A percentile compares a stretch with the other conserved stretches of the same genome.
Evolutionary conservation across 495 filamentous ascomycete species (phyloP).

Genomic region (Talaromyces trachyspermus): DNA sequence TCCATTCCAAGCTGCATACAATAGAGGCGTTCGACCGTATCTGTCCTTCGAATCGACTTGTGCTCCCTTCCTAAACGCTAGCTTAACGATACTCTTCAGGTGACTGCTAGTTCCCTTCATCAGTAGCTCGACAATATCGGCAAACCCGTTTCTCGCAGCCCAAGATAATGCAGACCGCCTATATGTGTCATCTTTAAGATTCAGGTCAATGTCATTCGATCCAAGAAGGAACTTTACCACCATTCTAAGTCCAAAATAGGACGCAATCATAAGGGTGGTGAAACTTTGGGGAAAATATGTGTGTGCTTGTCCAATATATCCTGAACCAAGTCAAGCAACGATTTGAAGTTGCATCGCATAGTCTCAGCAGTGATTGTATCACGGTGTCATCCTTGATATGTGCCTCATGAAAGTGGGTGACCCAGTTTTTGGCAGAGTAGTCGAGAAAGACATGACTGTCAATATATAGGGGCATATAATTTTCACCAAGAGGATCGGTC

Average conservation of each 20-base stretch:
- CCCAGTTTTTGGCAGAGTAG: slow-evolving; percentile 27
- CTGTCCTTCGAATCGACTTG: slow-evolving; percentile 10
- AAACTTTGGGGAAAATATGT: slow-evolving; percentile 12
- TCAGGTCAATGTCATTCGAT: slow-evolving; percentile 11
- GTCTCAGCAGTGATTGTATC: slow-evolving; percentile 10
- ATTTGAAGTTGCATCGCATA: slow-evolving; percentile 11
- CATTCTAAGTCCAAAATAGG: slow-evolving; percentile 12
- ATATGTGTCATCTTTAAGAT: slow-evolving; percentile 12
- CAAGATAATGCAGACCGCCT: slow-evolving; percentile 16
- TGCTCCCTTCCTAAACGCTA: not conserved
- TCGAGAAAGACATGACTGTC: slow-evolving; percentile 16
- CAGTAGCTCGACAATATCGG: slow-evolving; percentile 15
- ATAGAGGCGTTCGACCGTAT: slow-evolving; percentile 13
- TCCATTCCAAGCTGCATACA: slow-evolving; percentile 15
- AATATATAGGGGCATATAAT: not conserved
- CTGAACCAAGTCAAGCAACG: slow-evolving; percentile 4
- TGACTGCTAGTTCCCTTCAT: slow-evolving; percentile 1
- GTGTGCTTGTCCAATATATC: slow-evolving; percentile 14
- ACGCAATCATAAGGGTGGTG: slow-evolving; percentile 9
- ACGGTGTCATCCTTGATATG: slow-evolving; percentile 10
- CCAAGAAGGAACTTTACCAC: slow-evolving; percentile 13
- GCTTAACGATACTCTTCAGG: not conserved
- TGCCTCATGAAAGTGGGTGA: slow-evolving; percentile 16
- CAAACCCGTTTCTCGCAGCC: slow-evolving; percentile 17
- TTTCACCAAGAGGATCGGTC: not conserved